Evolutionary conservation across 108 stramenopile species (phyloP).

Genomic region (Epipyxis sp.): DNA sequence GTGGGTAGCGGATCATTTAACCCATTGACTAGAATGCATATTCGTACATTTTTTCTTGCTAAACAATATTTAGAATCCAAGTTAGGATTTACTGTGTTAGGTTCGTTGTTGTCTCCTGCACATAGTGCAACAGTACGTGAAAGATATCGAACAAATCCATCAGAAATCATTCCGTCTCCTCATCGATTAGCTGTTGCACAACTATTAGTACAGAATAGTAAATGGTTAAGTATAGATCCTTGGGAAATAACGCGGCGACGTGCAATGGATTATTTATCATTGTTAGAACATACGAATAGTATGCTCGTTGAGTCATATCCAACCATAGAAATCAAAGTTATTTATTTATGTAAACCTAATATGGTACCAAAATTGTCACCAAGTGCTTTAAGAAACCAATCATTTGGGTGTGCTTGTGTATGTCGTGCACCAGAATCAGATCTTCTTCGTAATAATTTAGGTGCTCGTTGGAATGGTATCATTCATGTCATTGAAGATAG

Average conservation of each 20-base stretch:
- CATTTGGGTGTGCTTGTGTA: slow-evolving; percentile 44
- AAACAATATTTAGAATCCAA: slow-evolving; percentile 43
- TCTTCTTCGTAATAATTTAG: slow-evolving; percentile 39
- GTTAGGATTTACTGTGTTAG: slow-evolving; percentile 40
- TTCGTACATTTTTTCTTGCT: slow-evolving; percentile 52
- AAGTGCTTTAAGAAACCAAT: background rate
- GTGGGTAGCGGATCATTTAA: slow-evolving; percentile 54
- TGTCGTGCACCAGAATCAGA: slow-evolving; percentile 54
- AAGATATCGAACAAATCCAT: slow-evolving; percentile 43
- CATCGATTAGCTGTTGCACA: slow-evolving; percentile 50
- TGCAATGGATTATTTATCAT: slow-evolving; percentile 56
- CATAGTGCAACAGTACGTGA: slow-evolving; percentile 54
- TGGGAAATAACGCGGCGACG: slow-evolving; percentile 61
- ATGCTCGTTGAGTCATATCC: slow-evolving; percentile 24
- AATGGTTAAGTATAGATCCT: slow-evolving; percentile 55
- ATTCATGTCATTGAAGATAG: slow-evolving; percentile 51
- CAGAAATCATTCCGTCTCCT: slow-evolving; percentile 49
- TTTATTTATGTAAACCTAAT: slow-evolving; percentile 48
- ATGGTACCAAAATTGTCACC: slow-evolving; percentile 31
- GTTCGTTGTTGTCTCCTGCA: slow-evolving; percentile 45
- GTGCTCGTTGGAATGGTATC: slow-evolving; percentile 34
- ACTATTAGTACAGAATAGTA: slow-evolving; percentile 41
- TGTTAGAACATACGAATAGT: slow-evolving; percentile 44
- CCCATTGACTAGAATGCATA: slow-evolving; percentile 50
- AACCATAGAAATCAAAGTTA: slow-evolving; percentile 35